Evolutionary conservation across 78 protist species (phyloP).

Genomic region (Protostelium mycophagum): DNA sequence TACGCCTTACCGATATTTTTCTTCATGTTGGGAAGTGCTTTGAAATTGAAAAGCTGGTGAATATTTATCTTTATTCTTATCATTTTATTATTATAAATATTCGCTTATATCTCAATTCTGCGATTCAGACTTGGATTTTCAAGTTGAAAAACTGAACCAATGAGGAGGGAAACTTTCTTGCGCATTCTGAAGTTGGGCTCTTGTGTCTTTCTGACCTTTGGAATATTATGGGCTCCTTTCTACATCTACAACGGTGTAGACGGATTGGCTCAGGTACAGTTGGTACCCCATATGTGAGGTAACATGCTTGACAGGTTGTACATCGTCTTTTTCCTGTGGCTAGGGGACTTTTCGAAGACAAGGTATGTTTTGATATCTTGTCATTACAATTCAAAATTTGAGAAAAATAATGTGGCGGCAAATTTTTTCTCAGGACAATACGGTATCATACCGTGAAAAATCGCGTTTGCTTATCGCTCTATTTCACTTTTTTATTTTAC

Average conservation of each 20-base stretch:
- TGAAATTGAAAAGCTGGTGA: neutral
- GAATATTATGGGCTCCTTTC: neutral
- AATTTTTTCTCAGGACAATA: no score
- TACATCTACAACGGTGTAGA: neutral
- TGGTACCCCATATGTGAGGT: conserved; percentile 30
- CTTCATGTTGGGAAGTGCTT: conserved; percentile 31
- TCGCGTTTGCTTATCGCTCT: no score
- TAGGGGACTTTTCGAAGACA: conserved; percentile 92
- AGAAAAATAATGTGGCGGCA: no score
- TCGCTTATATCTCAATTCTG: conserved; percentile 4
- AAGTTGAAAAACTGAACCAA: neutral
- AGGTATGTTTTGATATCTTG: no score
- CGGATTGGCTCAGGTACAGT: neutral
- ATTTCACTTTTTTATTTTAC: no score
- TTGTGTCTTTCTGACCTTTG: neutral
- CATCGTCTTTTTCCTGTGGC: conserved; percentile 84
- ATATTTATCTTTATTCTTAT: neutral
- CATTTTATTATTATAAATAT: neutral
- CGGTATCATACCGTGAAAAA: neutral
- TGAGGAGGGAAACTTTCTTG: neutral
- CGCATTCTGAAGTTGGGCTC: neutral
- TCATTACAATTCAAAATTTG: no score
- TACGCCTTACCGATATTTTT: conserved; percentile 81
- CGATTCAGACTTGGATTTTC: neutral
- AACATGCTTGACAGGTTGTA: conserved; percentile 58